These are phyloP conservation scores for Rhizophagus sp. DNA, from an alignment of 192 early-diverging fungal genomes.

Conservation along the genomic window DNA sequence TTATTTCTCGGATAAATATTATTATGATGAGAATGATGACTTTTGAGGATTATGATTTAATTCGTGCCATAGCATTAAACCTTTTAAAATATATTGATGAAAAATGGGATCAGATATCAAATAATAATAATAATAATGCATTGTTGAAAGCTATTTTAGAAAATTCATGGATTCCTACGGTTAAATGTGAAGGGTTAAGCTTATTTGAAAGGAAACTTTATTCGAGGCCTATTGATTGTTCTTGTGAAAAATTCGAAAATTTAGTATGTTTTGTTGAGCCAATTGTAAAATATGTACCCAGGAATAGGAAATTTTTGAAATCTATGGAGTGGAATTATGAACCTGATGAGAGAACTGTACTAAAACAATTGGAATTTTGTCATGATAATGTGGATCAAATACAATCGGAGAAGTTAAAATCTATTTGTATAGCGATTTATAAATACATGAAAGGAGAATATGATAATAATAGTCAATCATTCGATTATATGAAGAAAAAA, in stretches of 20 bases:
- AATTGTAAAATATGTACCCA: neutral
- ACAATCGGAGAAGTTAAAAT: neutral
- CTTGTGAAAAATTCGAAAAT: neutral
- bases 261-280: neutral
- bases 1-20: neutral
- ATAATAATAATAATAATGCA: neutral
- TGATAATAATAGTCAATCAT: neutral
- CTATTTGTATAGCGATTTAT: neutral
- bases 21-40: neutral
- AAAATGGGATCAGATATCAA: neutral
- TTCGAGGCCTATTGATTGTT: neutral
- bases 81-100: conserved; percentile 5
- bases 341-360: neutral
- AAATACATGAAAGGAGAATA: neutral
- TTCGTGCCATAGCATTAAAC: neutral
- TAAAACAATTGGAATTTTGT: neutral
- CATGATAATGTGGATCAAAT: neutral
- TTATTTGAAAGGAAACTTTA: neutral
- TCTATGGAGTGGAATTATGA: neutral
- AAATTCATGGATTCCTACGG: neutral
- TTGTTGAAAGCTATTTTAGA: neutral
- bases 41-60: neutral
- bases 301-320: neutral
- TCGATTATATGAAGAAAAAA: neutral
- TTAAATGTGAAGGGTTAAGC: neutral